phyloP scores from a whole-genome alignment of 2,329 filamentous ascomycete genomes.

The Elsinoe perseae region DNA sequence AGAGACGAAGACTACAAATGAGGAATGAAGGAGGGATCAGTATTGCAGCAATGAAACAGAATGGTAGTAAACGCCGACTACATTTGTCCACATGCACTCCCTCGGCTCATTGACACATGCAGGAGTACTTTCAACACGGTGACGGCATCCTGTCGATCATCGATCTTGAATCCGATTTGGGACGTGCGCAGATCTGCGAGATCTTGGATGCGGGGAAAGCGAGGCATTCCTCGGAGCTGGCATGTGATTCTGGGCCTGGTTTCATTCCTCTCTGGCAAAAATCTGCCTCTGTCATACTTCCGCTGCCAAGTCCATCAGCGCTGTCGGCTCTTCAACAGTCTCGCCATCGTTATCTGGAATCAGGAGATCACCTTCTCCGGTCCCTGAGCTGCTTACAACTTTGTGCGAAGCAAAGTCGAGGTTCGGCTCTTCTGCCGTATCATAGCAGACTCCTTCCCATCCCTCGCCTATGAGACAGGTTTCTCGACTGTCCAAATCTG shows the following conservation, averaged over 20 bases:
- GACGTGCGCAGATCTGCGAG: slow-evolving; percentile 6
- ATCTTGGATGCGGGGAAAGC: not conserved
- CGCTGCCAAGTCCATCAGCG: not conserved
- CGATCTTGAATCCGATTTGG: slow-evolving; percentile 10
- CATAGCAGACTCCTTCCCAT: slow-evolving; percentile 12
- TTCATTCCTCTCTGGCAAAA: not conserved
- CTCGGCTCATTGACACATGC: slow-evolving; percentile 12
- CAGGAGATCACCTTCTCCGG: not conserved
- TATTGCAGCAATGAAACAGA: not conserved
- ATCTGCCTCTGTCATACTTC: not conserved
- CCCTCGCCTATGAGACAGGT: slow-evolving; percentile 14
- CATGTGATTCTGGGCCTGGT: not conserved
- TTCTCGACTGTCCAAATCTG: slow-evolving; percentile 11
- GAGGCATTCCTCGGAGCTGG: not conserved
- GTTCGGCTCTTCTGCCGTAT: not conserved
- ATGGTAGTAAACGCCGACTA: not conserved
- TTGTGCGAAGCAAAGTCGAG: not conserved
- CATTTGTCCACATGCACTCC: not conserved
- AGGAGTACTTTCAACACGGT: not conserved
- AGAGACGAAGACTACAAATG: not conserved
- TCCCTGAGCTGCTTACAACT: not conserved
- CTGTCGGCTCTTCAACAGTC: not conserved
- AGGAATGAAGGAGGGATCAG: not conserved
- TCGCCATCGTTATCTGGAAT: not conserved
- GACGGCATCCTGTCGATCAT: slow-evolving; percentile 8